A percentile compares a stretch with the other conserved stretches of the same genome.
These are phyloP conservation scores for Tricholoma sp. DNA, from an alignment of 768 basidiomycete species.

Conservation along the genomic window DNA sequence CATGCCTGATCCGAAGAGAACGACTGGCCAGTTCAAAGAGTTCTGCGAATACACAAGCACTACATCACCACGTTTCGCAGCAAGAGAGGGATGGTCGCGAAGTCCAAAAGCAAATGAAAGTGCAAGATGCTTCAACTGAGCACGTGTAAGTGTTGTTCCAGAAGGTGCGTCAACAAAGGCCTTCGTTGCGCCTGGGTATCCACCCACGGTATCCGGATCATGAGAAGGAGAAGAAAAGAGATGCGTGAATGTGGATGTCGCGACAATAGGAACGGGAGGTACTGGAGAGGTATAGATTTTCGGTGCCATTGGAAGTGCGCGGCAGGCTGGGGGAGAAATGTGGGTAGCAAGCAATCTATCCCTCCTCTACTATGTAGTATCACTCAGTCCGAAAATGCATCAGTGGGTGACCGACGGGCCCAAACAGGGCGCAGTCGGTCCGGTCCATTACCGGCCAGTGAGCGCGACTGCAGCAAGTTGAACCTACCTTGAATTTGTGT, in stretches of 20 bases:
- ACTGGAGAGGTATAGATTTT: constrained; percentile 44
- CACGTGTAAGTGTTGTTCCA: constrained; percentile 51
- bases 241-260: constrained; percentile 44
- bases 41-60: constrained; percentile 69
- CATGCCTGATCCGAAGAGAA: constrained; percentile 40
- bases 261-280: constrained; percentile 31
- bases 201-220: constrained; percentile 31
- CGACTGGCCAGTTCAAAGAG: constrained; percentile 47
- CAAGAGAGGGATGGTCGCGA: constrained; percentile 31
- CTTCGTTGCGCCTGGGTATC: constrained; percentile 35
- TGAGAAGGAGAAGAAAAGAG: constrained; percentile 31
- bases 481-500: too few species aligned
- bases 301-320: constrained; percentile 26
- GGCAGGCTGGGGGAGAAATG: too few species aligned
- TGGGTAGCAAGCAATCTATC: too few species aligned
- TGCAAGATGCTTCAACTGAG: constrained; percentile 44
- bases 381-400: too few species aligned
- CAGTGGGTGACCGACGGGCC: neutral
- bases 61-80: constrained; percentile 45
- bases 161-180: constrained; percentile 68
- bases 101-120: constrained; percentile 59
- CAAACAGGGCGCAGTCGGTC: neutral
- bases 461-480: too few species aligned
- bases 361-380: too few species aligned
- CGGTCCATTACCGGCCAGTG: neutral